Conservation (phyloP, 2,329 filamentous ascomycete species). For the Penicillium vulpinum region DNA sequence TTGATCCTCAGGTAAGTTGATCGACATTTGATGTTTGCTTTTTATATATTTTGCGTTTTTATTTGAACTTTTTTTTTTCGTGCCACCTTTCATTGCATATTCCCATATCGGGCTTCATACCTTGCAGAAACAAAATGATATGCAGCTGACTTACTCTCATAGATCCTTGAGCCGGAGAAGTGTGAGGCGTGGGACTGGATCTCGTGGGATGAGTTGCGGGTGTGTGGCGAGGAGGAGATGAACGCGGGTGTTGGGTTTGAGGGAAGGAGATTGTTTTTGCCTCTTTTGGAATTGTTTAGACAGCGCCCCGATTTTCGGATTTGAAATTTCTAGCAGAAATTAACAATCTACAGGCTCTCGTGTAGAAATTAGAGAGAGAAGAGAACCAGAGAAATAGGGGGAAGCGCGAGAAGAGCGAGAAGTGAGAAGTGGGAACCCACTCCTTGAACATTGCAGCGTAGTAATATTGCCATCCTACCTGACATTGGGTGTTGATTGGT, state of each 20-base stretch:
- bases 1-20: conserved; percentile 55
- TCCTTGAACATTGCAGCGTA: no score
- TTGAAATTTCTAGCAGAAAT: background rate
- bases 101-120: background rate
- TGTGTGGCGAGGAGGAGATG: conserved; percentile 30
- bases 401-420: no score
- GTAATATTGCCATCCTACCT: no score
- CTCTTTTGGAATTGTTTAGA: conserved; percentile 48
- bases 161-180: conserved; percentile 52
- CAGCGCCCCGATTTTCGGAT: conserved; percentile 37
- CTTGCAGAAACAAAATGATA: background rate
- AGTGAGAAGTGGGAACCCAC: no score
- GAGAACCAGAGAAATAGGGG: no score
- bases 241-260: conserved; percentile 30
- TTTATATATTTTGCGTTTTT: background rate
- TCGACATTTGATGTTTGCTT: background rate
- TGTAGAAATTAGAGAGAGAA: no score
- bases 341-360: no score
- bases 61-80: background rate
- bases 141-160: background rate
- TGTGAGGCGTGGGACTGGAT: conserved; percentile 58
- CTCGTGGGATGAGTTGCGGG: conserved; percentile 50
- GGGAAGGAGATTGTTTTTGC: conserved; percentile 46
- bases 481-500: no score
- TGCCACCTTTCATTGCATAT: background rate